phyloP scores from a whole-genome alignment of 176 grass and related monocot genomes.

The Olyra latifolia region DNA sequence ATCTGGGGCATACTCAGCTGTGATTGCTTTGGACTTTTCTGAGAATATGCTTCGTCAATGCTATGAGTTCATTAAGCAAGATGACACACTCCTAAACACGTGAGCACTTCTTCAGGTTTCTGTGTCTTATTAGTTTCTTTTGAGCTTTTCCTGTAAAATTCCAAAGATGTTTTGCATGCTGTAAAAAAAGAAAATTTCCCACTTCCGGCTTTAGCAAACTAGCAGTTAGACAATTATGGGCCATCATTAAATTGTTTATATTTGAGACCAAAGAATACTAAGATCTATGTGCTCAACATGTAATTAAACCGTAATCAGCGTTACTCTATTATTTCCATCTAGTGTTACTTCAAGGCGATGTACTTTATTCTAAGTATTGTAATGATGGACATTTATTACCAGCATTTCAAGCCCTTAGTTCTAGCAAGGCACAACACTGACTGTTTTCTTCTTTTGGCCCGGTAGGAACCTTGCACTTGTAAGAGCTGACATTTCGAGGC shows the following conservation, averaged over 20 bases:
- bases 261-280: neutral
- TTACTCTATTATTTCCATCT: neutral
- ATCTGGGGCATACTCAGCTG: conserved; percentile 77
- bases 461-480: conserved; percentile 84
- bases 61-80: conserved; percentile 86
- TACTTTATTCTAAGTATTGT: neutral
- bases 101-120: conserved; percentile 44
- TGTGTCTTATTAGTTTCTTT: neutral
- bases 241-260: neutral
- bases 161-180: neutral
- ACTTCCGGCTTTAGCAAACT: neutral
- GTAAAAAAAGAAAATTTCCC: neutral
- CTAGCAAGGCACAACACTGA: neutral
- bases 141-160: neutral
- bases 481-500: conserved; percentile 91
- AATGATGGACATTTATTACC: neutral
- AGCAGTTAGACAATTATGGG: neutral
- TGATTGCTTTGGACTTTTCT: conserved; percentile 90
- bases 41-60: conserved; percentile 98
- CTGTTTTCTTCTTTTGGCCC: conserved; percentile 1
- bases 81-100: conserved; percentile 63
- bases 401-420: conserved; percentile 1
- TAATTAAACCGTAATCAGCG: neutral
- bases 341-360: neutral
- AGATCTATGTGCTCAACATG: neutral